Conservation (phyloP, 2,329 filamentous ascomycete species). For the Diaporthe amygdali region DNA sequence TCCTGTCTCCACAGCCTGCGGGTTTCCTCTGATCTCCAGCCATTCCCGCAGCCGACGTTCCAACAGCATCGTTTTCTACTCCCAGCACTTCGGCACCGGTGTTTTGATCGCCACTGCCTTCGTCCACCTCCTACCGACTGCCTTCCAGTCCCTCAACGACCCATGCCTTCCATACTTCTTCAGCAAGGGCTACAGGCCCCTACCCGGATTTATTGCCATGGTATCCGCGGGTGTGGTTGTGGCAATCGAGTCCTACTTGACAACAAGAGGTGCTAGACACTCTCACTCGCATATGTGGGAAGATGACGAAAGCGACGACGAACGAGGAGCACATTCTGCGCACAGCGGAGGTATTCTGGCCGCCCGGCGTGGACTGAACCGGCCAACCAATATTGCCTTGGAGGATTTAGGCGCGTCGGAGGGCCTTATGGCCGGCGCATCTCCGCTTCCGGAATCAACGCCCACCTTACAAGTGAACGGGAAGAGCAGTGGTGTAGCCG, state of each 20-base stretch:
- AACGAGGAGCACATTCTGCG: slow-evolving; percentile 27
- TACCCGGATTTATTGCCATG: slow-evolving; percentile 85
- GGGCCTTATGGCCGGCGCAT: slow-evolving; percentile 63
- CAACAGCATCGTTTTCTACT: slow-evolving; percentile 66
- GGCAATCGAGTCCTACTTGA: slow-evolving; percentile 87
- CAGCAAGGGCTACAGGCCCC: slow-evolving; percentile 77
- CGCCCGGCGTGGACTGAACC: slow-evolving; percentile 42
- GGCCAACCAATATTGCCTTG: slow-evolving; percentile 56
- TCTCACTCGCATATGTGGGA: slow-evolving; percentile 64
- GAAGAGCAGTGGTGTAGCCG: slow-evolving; percentile 24
- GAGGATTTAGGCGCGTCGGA: slow-evolving; percentile 57
- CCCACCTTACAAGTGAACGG: slow-evolving; percentile 38
- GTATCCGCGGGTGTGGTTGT: slow-evolving; percentile 82
- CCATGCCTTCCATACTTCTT: slow-evolving; percentile 80
- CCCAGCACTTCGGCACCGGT: slow-evolving; percentile 80
- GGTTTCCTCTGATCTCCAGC: slow-evolving; percentile 69
- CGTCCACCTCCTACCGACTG: slow-evolving; percentile 75
- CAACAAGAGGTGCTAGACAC: slow-evolving; percentile 69
- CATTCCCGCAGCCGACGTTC: slow-evolving; percentile 63
- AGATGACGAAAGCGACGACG: slow-evolving; percentile 42
- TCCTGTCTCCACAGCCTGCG: slow-evolving; percentile 55
- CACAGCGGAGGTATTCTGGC: slow-evolving; percentile 38
- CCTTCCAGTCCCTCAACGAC: slow-evolving; percentile 69
- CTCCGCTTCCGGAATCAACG: slow-evolving; percentile 62
- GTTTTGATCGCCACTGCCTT: slow-evolving; percentile 88